Base-by-base conservation (phyloP, 192 early-diverging fungal genomes). In the Chytriomyces confervae region DNA sequence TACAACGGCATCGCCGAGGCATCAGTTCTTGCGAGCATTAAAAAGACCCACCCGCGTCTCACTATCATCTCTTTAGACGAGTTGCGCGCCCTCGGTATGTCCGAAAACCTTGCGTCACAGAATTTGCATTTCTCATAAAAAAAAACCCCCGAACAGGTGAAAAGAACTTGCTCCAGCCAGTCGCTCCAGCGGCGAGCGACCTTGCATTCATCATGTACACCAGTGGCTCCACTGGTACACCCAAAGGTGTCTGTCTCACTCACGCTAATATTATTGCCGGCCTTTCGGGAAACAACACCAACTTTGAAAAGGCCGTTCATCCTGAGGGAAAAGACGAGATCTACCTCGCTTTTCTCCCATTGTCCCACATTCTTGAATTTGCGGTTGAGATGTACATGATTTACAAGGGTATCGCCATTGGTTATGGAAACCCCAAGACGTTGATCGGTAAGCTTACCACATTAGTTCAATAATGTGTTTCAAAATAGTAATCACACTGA, bases 281-380 rank as follows among this genome's bases (percentile, higher is more conserved):
- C 66, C 47, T 61, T 50, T 50, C 23, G n/a, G 61, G 3, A 74
- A 65, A 24, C 29, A 20, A 46, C 29, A 50, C 27, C 29, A 18
- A 18, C 27, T n/a, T 76, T 50, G 61, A 94, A 13, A 29, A 29
- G 43, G 8, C 16, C 36, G 27, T 57, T 75, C 82, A 61, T 45
- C 71, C 95, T 76, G 80, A 91, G 47, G 90, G 45, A 5, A 95
- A 71, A 2, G 62, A 76, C 8, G 79, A 80, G 5, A 18, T 61
- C 23, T 84, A 81, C 80, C 72, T 84, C 50, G 70, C 74, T 16
- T 97, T 94, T 73, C 82, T 97, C 76, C 96, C 96, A 27, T 84
- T 95, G 57, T 92, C 95, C 76, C 96, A 98, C 78, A 91, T 97
- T 44, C 83, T 97, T 57, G 95, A 96, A 84, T 94, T 96, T 77